Conservation (phyloP, 352 stramenopile species). For the Globisporangium takayamanum region DNA sequence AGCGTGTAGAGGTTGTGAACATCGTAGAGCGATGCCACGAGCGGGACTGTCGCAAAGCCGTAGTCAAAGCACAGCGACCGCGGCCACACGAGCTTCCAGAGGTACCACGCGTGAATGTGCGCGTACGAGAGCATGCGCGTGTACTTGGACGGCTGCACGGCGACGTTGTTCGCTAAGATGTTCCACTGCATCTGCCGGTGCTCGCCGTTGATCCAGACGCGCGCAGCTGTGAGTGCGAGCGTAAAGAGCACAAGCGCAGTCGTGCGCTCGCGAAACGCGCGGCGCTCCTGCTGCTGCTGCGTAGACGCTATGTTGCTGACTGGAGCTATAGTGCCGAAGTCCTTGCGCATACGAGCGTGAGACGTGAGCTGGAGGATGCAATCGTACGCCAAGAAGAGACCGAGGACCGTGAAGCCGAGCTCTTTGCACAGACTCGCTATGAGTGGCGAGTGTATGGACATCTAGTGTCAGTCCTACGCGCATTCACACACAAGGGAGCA, state of each 20-base stretch:
- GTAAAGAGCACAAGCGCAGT: conserved; percentile 15
- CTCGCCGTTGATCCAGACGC: conserved; percentile 66
- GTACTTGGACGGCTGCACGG: conserved; percentile 28
- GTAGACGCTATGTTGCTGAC: background rate
- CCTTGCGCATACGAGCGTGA: background rate
- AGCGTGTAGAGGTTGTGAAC: conserved; percentile 54
- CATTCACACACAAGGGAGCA: background rate
- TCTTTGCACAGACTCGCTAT: conserved; percentile 81
- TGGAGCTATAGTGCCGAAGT: background rate
- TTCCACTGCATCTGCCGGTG: conserved; percentile 72
- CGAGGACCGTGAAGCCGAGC: conserved; percentile 80
- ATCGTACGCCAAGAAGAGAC: conserved; percentile 66
- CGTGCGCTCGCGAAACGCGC: conserved; percentile 7
- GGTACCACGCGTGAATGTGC: conserved; percentile 84
- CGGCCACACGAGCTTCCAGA: conserved; percentile 87
- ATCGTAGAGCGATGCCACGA: conserved; percentile 53
- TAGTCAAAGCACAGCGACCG: conserved; percentile 88
- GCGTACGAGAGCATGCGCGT: conserved; percentile 68
- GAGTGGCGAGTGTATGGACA: background rate
- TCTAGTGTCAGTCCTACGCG: background rate
- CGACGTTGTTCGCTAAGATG: conserved; percentile 85
- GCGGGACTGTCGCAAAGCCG: conserved; percentile 80
- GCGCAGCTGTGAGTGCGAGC: conserved; percentile 16
- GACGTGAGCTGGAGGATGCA: conserved; percentile 17
- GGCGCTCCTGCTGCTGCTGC: background rate